Percentiles rank a stretch among this genome's conserved stretches.
Conservation (phyloP, 164 flowering plant genomes). For the Nelumbo lutea region DNA sequence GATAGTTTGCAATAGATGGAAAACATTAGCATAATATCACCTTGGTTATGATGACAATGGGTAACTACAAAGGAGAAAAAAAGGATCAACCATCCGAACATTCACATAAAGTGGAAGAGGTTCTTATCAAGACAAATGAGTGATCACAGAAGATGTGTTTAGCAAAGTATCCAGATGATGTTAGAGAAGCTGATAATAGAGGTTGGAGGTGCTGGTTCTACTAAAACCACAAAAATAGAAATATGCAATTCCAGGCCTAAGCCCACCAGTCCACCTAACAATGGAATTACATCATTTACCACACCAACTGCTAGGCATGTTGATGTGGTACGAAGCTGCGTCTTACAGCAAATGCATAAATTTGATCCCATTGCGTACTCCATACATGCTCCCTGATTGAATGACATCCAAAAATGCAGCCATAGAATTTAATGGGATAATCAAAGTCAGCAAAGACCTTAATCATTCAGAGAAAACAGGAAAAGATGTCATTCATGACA, state of each 20-base stretch:
- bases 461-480: conserved; percentile 12
- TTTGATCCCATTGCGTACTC: neutral
- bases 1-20: conserved; percentile 16
- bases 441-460: conserved; percentile 10
- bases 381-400: conserved; percentile 12
- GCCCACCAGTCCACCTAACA: conserved; percentile 11
- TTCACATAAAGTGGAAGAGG: conserved; percentile 15
- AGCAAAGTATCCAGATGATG: neutral
- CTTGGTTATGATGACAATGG: conserved; percentile 11
- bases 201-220: neutral
- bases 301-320: conserved; percentile 7
- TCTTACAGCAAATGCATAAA: conserved; percentile 10
- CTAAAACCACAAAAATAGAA: conserved; percentile 5
- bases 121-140: conserved; percentile 11
- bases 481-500: conserved; percentile 17
- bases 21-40: conserved; percentile 18
- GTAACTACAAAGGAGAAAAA: conserved; percentile 20
- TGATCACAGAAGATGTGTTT: conserved; percentile 13
- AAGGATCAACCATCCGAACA: conserved; percentile 11
- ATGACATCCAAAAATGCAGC: conserved; percentile 23
- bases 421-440: conserved; percentile 19
- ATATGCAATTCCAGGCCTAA: conserved; percentile 7
- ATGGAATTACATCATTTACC: conserved; percentile 21
- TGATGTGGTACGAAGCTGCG: conserved; percentile 14
- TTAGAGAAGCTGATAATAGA: conserved; percentile 13